A percentile compares a stretch with the other conserved stretches of the same genome.
These are phyloP conservation scores for Cudoniella acicularis DNA, from an alignment of 495 filamentous ascomycete genomes.

Conservation along the genomic window DNA sequence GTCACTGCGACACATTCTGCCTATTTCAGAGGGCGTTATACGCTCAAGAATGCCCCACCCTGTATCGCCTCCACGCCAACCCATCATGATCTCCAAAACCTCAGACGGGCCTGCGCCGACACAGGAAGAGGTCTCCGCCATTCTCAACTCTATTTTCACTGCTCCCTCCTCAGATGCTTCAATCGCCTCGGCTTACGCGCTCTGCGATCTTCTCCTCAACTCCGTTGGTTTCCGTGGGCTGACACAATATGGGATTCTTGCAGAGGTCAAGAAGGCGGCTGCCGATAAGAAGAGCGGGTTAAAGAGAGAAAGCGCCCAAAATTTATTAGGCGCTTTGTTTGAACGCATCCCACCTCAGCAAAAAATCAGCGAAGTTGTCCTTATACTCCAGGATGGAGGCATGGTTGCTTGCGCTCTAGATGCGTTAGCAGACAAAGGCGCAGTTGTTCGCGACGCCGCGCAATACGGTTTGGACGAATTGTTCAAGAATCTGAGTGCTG, in stretches of 20 bases:
- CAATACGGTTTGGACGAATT: conserved; percentile 93
- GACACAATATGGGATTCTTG: conserved; percentile 64
- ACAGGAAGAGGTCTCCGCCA: conserved; percentile 64
- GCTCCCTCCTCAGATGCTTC: conserved; percentile 81
- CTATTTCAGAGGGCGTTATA: conserved; percentile 14
- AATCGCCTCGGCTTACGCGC: conserved; percentile 78
- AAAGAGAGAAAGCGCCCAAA: conserved; percentile 88
- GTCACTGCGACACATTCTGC: conserved; percentile 8
- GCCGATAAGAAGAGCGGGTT: conserved; percentile 90
- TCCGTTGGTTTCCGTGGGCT: conserved; percentile 77
- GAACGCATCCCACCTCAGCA: conserved; percentile 80
- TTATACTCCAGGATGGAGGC: conserved; percentile 75
- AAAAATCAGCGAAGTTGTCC: conserved; percentile 72
- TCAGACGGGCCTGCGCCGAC: conserved; percentile 59
- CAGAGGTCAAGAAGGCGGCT: conserved; percentile 78
- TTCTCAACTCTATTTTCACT: conserved; percentile 73
- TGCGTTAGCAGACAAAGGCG: conserved; percentile 83
- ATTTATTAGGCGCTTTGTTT: conserved; percentile 87
- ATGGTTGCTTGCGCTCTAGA: conserved; percentile 74
- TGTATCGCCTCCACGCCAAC: conserved; percentile 54
- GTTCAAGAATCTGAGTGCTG: conserved; percentile 71
- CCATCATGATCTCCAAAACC: conserved; percentile 59
- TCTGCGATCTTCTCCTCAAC: conserved; percentile 75
- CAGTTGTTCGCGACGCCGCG: conserved; percentile 82
- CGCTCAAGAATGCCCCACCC: conserved; percentile 61